These are phyloP conservation scores for Lachnellula subtilissima DNA, from an alignment of 2,329 filamentous ascomycete genomes.

Conservation along the genomic window DNA sequence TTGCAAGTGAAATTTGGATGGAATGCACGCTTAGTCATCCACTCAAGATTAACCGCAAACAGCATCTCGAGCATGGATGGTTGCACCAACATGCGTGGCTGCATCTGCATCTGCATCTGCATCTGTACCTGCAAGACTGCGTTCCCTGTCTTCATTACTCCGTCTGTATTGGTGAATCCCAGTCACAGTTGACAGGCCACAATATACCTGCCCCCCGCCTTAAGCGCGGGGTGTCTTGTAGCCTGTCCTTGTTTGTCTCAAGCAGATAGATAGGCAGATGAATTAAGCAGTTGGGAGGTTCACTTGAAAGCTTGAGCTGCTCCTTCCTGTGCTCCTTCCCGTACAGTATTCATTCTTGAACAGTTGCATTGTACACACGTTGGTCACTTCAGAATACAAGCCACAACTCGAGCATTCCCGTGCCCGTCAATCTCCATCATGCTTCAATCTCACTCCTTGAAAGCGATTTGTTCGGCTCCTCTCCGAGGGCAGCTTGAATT, in stretches of 20 bases:
- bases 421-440: background rate
- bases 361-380: background rate
- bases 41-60: too few relatives aligned
- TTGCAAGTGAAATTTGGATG: too few relatives aligned
- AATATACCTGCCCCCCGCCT: background rate
- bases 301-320: conserved; percentile 5
- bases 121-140: too few relatives aligned
- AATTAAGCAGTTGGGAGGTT: background rate
- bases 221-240: background rate
- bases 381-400: background rate
- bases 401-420: background rate
- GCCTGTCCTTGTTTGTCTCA: background rate
- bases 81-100: too few relatives aligned
- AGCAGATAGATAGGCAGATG: background rate
- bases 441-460: conserved; percentile 8
- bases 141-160: too few relatives aligned
- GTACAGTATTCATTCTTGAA: background rate
- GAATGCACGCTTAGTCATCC: too few relatives aligned
- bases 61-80: too few relatives aligned
- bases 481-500: conserved; percentile 4
- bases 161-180: background rate
- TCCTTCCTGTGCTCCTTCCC: background rate
- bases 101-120: too few relatives aligned
- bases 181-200: background rate
- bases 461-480: conserved; percentile 4